These are phyloP conservation scores for Huntiella omanensis DNA, from an alignment of 2,329 filamentous ascomycete species.

Conservation along the genomic window DNA sequence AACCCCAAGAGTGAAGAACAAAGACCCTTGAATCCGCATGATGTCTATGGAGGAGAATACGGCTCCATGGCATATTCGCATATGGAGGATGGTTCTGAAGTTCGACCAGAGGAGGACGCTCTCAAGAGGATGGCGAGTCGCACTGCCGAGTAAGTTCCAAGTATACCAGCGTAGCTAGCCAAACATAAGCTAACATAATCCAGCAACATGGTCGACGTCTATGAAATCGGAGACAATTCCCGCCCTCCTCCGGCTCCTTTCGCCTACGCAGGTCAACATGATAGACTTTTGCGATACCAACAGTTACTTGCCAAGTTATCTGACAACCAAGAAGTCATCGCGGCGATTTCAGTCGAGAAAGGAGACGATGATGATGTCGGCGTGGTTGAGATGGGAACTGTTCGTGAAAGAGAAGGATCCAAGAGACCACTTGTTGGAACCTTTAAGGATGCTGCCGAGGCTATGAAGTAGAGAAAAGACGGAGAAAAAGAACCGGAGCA, in stretches of 20 bases:
- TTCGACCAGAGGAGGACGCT: constrained; percentile 44
- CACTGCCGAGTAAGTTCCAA: constrained; percentile 37
- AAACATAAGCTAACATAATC: constrained; percentile 9
- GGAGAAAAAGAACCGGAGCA: not conserved
- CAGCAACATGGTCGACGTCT: constrained; percentile 50
- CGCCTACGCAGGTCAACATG: constrained; percentile 34
- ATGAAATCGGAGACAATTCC: constrained; percentile 34
- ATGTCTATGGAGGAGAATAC: constrained; percentile 37
- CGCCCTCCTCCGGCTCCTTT: constrained; percentile 23
- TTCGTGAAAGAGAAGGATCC: constrained; percentile 20
- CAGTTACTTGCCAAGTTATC: constrained; percentile 41
- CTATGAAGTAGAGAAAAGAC: constrained; percentile 18
- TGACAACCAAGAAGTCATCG: constrained; percentile 22
- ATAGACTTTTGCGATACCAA: constrained; percentile 38
- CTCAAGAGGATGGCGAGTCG: constrained; percentile 43
- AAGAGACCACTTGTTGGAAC: constrained; percentile 36
- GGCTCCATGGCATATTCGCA: constrained; percentile 42
- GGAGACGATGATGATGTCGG: constrained; percentile 21
- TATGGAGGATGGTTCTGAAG: constrained; percentile 39
- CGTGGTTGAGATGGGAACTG: constrained; percentile 26
- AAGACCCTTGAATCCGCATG: constrained; percentile 41
- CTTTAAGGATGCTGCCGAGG: constrained; percentile 39
- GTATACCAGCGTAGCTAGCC: not conserved
- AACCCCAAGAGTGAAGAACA: constrained; percentile 32
- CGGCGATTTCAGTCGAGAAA: constrained; percentile 30